Evolutionary conservation across 2,329 filamentous ascomycete genomes (phyloP).

Genomic region (Sodiomyces alkalinus): DNA sequence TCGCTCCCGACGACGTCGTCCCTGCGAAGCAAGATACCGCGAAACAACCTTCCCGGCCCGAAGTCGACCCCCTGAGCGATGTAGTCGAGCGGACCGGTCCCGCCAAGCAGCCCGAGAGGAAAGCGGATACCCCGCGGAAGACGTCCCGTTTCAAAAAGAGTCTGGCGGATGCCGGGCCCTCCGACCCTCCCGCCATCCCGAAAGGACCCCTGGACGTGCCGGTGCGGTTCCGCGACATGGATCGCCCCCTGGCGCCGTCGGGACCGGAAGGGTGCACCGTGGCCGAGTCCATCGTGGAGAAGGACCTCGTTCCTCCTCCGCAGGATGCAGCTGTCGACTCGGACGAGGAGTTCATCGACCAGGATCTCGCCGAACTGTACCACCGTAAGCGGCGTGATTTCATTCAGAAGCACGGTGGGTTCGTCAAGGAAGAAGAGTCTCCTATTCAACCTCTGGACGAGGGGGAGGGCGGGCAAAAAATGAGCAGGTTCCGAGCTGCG

Average conservation of each 20-base stretch:
- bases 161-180: constrained; percentile 9
- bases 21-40: too few relatives aligned
- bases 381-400: constrained; percentile 69
- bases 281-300: constrained; percentile 44
- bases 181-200: constrained; percentile 11
- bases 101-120: constrained; percentile 6
- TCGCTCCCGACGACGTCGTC: constrained; percentile 30
- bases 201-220: constrained; percentile 30
- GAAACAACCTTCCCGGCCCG: too few relatives aligned
- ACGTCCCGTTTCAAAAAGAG: constrained; percentile 38
- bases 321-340: constrained; percentile 10
- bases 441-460: constrained; percentile 54
- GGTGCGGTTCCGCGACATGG: constrained; percentile 21
- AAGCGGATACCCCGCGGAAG: constrained; percentile 17
- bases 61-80: constrained; percentile 35
- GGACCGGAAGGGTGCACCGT: constrained; percentile 40
- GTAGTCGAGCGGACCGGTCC: constrained; percentile 30
- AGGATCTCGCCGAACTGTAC: constrained; percentile 71
- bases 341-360: constrained; percentile 53
- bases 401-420: constrained; percentile 72
- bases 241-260: constrained; percentile 23
- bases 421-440: constrained; percentile 55
- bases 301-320: constrained; percentile 20
- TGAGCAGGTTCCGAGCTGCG: constrained; percentile 63
- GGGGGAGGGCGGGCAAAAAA: constrained; percentile 43